A percentile compares a stretch with the other conserved stretches of the same genome.
phyloP scores from a whole-genome alignment of 179 eudicot species.

The Beta corolliflora region DNA sequence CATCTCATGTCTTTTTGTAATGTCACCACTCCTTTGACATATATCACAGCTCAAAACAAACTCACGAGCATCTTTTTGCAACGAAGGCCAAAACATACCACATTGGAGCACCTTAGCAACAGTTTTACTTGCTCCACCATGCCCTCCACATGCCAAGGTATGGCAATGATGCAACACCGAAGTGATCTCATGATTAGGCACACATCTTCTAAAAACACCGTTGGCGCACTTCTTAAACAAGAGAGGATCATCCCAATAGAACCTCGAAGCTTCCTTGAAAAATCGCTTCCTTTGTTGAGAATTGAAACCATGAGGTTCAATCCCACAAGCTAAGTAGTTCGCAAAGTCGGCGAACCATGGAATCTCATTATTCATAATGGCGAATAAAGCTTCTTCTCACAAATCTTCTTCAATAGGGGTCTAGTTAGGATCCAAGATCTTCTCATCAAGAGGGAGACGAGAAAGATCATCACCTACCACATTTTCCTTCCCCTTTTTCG shows the following conservation, averaged over 20 bases:
- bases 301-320: neutral
- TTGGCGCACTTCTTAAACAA: too few species aligned
- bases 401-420: neutral
- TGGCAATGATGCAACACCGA: too few species aligned
- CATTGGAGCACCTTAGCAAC: too few species aligned
- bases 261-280: too few species aligned
- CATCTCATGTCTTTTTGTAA: too few species aligned
- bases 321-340: neutral
- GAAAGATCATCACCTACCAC: neutral
- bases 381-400: neutral
- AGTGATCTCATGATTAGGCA: too few species aligned
- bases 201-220: too few species aligned
- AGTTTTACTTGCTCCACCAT: too few species aligned
- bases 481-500: neutral
- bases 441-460: neutral
- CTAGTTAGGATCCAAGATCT: too few species aligned
- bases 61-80: neutral
- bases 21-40: neutral
- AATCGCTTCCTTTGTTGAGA: neutral
- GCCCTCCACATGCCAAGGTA: too few species aligned
- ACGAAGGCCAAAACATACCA: too few species aligned
- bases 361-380: neutral
- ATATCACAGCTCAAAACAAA: neutral
- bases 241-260: too few species aligned
- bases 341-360: slow-evolving; percentile 5